phyloP scores from a whole-genome alignment of 345 rosid species.

The Excoecaria agallocha region DNA sequence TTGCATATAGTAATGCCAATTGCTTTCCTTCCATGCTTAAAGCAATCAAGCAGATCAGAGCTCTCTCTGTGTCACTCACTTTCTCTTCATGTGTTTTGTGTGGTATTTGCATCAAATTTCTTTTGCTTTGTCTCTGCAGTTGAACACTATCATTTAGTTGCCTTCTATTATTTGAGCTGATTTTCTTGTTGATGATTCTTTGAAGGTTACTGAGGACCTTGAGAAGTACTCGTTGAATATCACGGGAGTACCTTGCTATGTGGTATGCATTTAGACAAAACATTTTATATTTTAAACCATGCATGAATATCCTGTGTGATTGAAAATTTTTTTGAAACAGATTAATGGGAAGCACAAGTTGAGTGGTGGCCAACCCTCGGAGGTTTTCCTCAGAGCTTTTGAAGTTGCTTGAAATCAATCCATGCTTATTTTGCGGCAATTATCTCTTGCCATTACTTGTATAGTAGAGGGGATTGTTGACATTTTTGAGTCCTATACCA shows the following conservation, averaged over 20 bases:
- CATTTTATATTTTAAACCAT: not conserved
- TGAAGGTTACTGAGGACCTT: conserved; percentile 72
- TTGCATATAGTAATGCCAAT: no score
- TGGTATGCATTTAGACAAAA: conserved; percentile 40
- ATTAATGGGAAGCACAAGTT: conserved; percentile 69
- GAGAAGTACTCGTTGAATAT: conserved; percentile 54
- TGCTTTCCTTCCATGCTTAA: no score
- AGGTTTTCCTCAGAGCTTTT: conserved; percentile 64
- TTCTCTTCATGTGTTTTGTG: no score
- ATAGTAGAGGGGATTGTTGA: not conserved
- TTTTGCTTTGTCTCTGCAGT: not conserved
- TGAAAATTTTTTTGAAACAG: conserved; percentile 38
- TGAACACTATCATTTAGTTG: conserved; percentile 1
- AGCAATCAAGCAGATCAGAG: not conserved
- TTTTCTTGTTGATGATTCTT: conserved; percentile 1
- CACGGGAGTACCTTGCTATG: conserved; percentile 73
- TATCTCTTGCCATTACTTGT: not conserved
- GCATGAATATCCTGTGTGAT: not conserved
- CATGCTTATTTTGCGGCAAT: no score
- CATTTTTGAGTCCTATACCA: no score
- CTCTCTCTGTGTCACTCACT: not conserved
- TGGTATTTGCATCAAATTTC: not conserved
- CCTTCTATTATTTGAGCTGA: conserved; percentile 10
- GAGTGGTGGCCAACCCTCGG: conserved; percentile 81
- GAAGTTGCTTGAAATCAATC: conserved; percentile 42